Base-by-base conservation (phyloP, 1,139 yeast species). In the Sugiyamaella sp. region DNA sequence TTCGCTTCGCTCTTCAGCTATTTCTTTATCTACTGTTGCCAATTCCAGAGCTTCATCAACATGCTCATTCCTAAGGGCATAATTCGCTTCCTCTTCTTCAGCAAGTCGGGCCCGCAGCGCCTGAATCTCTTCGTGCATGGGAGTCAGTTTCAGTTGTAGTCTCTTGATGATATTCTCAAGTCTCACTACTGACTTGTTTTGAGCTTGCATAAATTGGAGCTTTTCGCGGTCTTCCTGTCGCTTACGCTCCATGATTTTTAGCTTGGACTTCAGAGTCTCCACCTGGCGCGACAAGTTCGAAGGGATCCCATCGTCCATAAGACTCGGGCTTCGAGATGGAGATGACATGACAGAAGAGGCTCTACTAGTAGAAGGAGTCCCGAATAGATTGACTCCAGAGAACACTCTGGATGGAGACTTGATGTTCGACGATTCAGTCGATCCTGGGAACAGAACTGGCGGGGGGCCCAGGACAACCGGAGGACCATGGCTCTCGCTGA, bases 1-100 rank as follows among this genome's bases (percentile, higher is more conserved):
- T 10, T 70, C 74, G 49, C 75, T 77, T 10, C 74, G 70, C 38
- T 74, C 78, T 25, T 73, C 74, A 2, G 82, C 73, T 63, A 77
- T 77, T 57, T 80, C 86, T 54, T 77, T 75, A 52, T 85, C 90
- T 1, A 83, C 73, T 0, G 78, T 68, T 0, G 79, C 65, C 64
- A 78, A 70, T 60, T 86, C 91, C 19, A 84, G 57, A 0, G 74
- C 68, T 42, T 80, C 82, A 12, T 78, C 71, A 14, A 66, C 63
- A 25, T 60, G 64, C 21, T 67, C 71, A 14, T 57, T 63, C 32
- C 73, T 63, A 14, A 73, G 63, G 29, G 69, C 76, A n/a, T 66
- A 67, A 19, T 73, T 67, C 39, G 66, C 65, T 1, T 57, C 50
- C 24, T 68, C 69, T 6, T 67, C 43, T 1, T 57, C 57, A 1